Percentiles rank a stretch among this genome's conserved stretches.
phyloP scores from a whole-genome alignment of 2,329 filamentous ascomycete species.

The Aquanectria penicillioides region DNA sequence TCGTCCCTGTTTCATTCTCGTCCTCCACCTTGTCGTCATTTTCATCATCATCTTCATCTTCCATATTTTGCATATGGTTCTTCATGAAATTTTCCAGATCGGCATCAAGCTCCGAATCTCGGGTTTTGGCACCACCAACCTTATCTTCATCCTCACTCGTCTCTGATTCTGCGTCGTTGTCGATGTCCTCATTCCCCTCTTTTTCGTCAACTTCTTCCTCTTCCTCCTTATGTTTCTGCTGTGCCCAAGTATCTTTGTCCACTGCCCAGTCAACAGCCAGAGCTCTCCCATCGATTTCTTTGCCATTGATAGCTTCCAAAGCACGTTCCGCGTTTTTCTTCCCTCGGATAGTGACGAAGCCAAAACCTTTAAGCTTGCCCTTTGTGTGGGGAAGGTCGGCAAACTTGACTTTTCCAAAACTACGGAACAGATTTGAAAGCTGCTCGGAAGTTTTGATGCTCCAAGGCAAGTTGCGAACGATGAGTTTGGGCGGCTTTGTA shows the following conservation, averaged over 20 bases:
- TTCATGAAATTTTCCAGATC: slow-evolving; percentile 67
- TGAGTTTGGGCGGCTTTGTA: slow-evolving; percentile 76
- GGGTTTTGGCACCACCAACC: slow-evolving; percentile 45
- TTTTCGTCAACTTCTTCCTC: slow-evolving; percentile 46
- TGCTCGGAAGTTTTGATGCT: slow-evolving; percentile 90
- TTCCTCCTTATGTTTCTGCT: slow-evolving; percentile 60
- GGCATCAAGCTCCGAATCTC: slow-evolving; percentile 55
- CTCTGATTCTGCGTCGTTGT: slow-evolving; percentile 45
- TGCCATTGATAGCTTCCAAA: slow-evolving; percentile 86
- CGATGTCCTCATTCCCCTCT: slow-evolving; percentile 51
- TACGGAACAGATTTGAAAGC: slow-evolving; percentile 80
- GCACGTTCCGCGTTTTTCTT: slow-evolving; percentile 93
- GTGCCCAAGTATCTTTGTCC: slow-evolving; percentile 87
- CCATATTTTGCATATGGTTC: slow-evolving; percentile 66
- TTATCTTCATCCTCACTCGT: slow-evolving; percentile 49
- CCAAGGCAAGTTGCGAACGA: slow-evolving; percentile 96
- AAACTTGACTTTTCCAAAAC: slow-evolving; percentile 91
- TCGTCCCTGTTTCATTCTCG: slow-evolving; percentile 46
- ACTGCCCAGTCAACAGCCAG: slow-evolving; percentile 98
- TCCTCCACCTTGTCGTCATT: slow-evolving; percentile 56
- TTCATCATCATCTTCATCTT: slow-evolving; percentile 65
- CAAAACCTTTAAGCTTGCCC: slow-evolving; percentile 84
- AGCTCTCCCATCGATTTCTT: slow-evolving; percentile 85
- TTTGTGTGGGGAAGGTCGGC: slow-evolving; percentile 84
- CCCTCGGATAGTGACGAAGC: slow-evolving; percentile 89